phyloP scores from a whole-genome alignment of 2,329 filamentous ascomycete species.

The Aureobasidium sp. region DNA sequence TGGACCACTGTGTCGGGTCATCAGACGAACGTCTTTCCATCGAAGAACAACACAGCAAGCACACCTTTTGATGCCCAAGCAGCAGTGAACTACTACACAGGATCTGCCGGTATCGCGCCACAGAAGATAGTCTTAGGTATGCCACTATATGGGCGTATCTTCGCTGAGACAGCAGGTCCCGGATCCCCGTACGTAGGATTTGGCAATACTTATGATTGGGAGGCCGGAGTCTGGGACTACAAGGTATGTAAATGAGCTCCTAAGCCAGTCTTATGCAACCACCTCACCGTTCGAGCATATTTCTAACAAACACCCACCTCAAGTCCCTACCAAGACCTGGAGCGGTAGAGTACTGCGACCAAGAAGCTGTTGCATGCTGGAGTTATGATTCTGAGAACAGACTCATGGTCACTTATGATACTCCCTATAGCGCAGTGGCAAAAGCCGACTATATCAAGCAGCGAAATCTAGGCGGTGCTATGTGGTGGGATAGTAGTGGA shows the following conservation, averaged over 20 bases:
- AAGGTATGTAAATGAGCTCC: too few species aligned
- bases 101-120: neutral
- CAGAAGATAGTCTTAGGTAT: neutral
- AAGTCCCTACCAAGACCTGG: slow-evolving; percentile 54
- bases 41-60: neutral
- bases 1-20: slow-evolving; percentile 74
- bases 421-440: slow-evolving; percentile 51
- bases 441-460: slow-evolving; percentile 67
- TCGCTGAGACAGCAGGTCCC: neutral
- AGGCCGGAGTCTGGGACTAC: neutral
- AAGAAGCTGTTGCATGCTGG: slow-evolving; percentile 60
- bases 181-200: neutral
- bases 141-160: neutral
- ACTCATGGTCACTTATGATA: slow-evolving; percentile 71
- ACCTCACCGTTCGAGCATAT: neutral
- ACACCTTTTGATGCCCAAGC: neutral
- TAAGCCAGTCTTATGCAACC: neutral
- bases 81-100: neutral
- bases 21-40: slow-evolving; percentile 32
- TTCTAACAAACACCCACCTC: neutral
- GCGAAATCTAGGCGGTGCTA: slow-evolving; percentile 67
- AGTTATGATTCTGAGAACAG: slow-evolving; percentile 58
- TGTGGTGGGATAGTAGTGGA: slow-evolving; percentile 91
- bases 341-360: slow-evolving; percentile 45
- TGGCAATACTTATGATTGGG: neutral